Conservation (phyloP, 2,329 filamentous ascomycete species). For the Lasiodiplodia citricola region DNA sequence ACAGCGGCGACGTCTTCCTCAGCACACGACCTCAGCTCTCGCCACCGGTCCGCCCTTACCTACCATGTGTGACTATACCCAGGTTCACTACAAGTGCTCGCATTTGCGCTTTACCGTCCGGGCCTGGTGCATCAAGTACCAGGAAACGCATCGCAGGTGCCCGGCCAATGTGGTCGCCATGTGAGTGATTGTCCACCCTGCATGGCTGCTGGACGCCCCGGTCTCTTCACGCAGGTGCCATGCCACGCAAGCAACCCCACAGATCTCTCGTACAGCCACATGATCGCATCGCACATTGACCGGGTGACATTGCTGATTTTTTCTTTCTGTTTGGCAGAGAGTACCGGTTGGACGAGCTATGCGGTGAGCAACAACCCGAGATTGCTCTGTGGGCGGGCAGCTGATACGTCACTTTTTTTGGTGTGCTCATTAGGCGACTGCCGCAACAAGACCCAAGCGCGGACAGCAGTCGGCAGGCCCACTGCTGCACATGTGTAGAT, state of each 20-base stretch:
- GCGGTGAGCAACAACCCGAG: conserved; percentile 42
- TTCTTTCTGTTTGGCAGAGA: conserved; percentile 31
- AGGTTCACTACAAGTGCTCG: conserved; percentile 62
- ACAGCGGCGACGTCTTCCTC: neutral
- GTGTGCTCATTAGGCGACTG: conserved; percentile 16
- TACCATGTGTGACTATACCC: conserved; percentile 64
- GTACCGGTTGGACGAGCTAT: conserved; percentile 55
- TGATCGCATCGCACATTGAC: neutral
- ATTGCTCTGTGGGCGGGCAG: neutral
- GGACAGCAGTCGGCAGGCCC: conserved; percentile 22
- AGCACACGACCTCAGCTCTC: conserved; percentile 7
- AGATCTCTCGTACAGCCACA: conserved; percentile 11
- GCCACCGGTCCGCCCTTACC: neutral
- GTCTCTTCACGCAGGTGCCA: conserved; percentile 23
- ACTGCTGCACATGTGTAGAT: conserved; percentile 17
- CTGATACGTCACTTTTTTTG: conserved; percentile 9
- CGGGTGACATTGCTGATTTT: conserved; percentile 3
- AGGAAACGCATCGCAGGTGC: conserved; percentile 61
- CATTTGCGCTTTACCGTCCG: conserved; percentile 62
- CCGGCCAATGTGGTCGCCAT: conserved; percentile 60
- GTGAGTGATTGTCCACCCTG: conserved; percentile 37
- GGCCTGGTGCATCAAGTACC: conserved; percentile 61
- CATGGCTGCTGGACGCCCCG: neutral
- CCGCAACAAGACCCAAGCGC: conserved; percentile 22
- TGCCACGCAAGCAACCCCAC: conserved; percentile 21